phyloP scores from a whole-genome alignment of 352 stramenopile species.

The Globisporangium apiculatum region DNA sequence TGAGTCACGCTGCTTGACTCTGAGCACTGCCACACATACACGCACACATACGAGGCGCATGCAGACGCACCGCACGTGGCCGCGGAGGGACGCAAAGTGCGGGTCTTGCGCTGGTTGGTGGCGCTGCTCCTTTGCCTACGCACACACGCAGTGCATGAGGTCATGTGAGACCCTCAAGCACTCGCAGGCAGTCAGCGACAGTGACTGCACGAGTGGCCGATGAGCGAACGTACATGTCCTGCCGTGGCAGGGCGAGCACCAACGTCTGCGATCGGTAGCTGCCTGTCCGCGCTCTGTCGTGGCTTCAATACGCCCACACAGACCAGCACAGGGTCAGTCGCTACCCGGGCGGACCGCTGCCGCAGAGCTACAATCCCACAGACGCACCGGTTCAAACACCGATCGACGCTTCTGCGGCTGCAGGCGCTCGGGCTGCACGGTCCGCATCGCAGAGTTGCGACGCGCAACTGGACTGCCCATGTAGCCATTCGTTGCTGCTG shows the following conservation, averaged over 20 bases:
- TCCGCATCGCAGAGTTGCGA: constrained; percentile 7
- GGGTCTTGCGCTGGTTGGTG: constrained; percentile 18
- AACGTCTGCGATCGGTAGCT: constrained; percentile 17
- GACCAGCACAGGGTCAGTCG: not conserved
- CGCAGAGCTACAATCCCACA: not conserved
- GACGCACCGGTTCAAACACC: constrained; percentile 18
- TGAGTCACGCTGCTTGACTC: not conserved
- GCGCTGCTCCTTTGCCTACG: constrained; percentile 8
- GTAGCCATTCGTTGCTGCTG: constrained; percentile 1
- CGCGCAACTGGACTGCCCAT: constrained; percentile 1
- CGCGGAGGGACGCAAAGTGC: constrained; percentile 23
- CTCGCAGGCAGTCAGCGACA: not conserved
- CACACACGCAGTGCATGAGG: not conserved
- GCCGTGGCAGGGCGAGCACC: constrained; percentile 19
- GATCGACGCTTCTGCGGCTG: constrained; percentile 6
- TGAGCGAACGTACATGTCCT: constrained; percentile 16
- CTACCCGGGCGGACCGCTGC: too few relatives aligned
- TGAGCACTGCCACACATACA: not conserved
- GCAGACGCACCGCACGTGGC: constrained; percentile 41
- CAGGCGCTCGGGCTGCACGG: constrained; percentile 4
- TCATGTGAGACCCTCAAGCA: too few relatives aligned
- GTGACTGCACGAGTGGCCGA: not conserved
- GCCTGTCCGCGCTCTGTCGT: constrained; percentile 8
- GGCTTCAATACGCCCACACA: constrained; percentile 4
- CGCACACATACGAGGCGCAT: not conserved